Evolutionary conservation across 2,329 filamentous ascomycete genomes (phyloP).

Genomic region (Ceratocystis variospora): DNA sequence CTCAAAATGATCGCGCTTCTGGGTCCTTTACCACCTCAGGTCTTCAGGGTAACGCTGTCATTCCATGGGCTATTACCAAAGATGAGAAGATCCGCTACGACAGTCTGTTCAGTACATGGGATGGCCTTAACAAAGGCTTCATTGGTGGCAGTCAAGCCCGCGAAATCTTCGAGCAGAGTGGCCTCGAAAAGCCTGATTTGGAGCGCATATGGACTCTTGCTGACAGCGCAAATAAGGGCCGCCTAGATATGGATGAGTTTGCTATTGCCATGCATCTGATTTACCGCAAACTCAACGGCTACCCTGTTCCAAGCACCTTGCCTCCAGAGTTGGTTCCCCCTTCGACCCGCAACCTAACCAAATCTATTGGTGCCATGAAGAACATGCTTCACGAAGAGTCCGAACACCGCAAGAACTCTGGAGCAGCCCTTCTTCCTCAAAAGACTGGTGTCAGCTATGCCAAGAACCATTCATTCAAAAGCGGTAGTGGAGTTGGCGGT

Average conservation of each 20-base stretch:
- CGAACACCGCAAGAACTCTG: constrained; percentile 74
- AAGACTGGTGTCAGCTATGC: constrained; percentile 97
- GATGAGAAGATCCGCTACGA: constrained; percentile 97
- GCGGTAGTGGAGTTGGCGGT: constrained; percentile 38
- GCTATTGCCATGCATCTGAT: constrained; percentile 98
- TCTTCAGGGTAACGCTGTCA: constrained; percentile 81
- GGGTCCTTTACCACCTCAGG: constrained; percentile 73
- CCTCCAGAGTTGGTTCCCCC: constrained; percentile 89
- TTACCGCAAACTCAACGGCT: constrained; percentile 91
- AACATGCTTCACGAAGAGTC: constrained; percentile 80
- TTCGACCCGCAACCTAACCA: constrained; percentile 82
- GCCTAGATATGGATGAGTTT: constrained; percentile 91
- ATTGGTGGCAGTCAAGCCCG: constrained; percentile 87
- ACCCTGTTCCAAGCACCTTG: constrained; percentile 74
- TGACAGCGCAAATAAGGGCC: constrained; percentile 85
- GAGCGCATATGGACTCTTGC: constrained; percentile 91
- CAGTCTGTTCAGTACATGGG: constrained; percentile 88
- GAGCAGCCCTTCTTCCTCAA: constrained; percentile 81
- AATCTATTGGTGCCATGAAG: constrained; percentile 87
- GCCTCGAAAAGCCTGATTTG: constrained; percentile 75
- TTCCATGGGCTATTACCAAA: constrained; percentile 97
- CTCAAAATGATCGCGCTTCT: constrained; percentile 78
- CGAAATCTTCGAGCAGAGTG: constrained; percentile 94
- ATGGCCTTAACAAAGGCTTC: constrained; percentile 82
- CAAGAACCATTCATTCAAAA: constrained; percentile 82